These are phyloP conservation scores for Aureococcus anophagefferens DNA, from an alignment of 108 stramenopile species.

Conservation along the genomic window DNA sequence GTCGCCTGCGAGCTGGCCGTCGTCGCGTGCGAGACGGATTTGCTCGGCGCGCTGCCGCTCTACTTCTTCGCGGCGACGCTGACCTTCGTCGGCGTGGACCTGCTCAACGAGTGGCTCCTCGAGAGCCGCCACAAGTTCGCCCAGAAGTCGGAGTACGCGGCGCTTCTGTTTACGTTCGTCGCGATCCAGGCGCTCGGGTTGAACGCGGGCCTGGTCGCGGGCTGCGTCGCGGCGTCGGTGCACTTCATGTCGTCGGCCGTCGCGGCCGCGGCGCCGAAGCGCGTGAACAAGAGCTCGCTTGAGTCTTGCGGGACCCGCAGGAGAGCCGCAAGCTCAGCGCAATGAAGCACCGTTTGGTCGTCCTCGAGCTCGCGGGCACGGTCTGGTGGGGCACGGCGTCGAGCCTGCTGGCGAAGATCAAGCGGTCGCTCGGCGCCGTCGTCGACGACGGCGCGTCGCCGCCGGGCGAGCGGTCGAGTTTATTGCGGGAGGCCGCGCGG, in stretches of 20 bases:
- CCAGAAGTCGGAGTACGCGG: slow-evolving; percentile 53
- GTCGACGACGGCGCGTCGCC: not conserved
- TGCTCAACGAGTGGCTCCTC: slow-evolving; percentile 89
- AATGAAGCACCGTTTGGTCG: not conserved
- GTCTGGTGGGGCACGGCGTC: not conserved
- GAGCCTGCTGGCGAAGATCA: not conserved
- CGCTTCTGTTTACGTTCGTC: slow-evolving; percentile 68
- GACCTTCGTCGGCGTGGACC: slow-evolving; percentile 76
- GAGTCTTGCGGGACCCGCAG: not conserved
- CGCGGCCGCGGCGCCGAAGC: not conserved
- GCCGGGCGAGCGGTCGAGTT: not conserved
- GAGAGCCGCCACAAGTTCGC: slow-evolving; percentile 66
- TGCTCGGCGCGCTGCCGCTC: slow-evolving; percentile 74
- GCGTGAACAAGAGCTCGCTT: not conserved
- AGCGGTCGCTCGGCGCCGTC: not conserved
- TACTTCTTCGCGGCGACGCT: slow-evolving; percentile 86
- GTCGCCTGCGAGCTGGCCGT: slow-evolving; percentile 49
- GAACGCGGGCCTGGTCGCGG: slow-evolving; percentile 70
- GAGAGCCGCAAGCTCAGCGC: not conserved
- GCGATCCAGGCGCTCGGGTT: slow-evolving; percentile 70
- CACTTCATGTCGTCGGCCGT: slow-evolving; percentile 26
- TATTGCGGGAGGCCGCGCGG: no score
- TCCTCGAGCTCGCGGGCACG: not conserved
- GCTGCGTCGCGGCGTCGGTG: slow-evolving; percentile 36
- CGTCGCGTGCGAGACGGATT: slow-evolving; percentile 60